Evolutionary conservation across 2,329 filamentous ascomycete species (phyloP), one percentile per base, ranked within the genome.

Genomic region (Trichothecium roseum): DNA sequence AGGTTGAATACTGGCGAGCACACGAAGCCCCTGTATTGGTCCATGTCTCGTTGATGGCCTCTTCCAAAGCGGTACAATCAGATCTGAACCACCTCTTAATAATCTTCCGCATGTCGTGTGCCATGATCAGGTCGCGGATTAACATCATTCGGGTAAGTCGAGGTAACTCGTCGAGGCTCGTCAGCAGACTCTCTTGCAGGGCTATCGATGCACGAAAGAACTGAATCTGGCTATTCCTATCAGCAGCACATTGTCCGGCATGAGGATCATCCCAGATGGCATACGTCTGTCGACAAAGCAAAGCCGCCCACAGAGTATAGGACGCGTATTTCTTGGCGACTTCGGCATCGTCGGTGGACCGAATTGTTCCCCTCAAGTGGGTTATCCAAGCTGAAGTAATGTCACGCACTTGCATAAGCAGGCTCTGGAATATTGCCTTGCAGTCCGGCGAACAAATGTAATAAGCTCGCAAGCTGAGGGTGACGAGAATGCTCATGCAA

Each of bases 401-500:
- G 0, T 38, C 37, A 0, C 73, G 63, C 0, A 63, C 62, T 4
- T 40, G 50, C 0, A 49, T 32, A 0, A 82, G 46, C 1, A 74
- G 38, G 0, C 34, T 14, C 1, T 47, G 15, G 2, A 57, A 54
- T 1, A 30, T 40, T 8, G 27, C 13, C 8, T 45, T 37, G 6
- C 46, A 44, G 1, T 37, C 31, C 1, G 5, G 26, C 2, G 27
- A 27, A 3, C 32, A 26, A 4, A 40, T 10, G 38, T 45, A 20
- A 35, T 46, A 62, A 1, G 51, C 44, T 3, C 70, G 63, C 1
- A 74, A 46, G 0, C 59, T 45, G 0, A 82, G 43, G 0, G 62
- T 69, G 5, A 80, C 60, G 2, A 81, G 36, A 0, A 68, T 60
- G 4, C 74, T 66, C 74, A 83, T 80, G 12, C 64, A 62, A 35